Conservation (phyloP, 1,284 basidiomycete genomes). For the Irpex rosettiformis region DNA sequence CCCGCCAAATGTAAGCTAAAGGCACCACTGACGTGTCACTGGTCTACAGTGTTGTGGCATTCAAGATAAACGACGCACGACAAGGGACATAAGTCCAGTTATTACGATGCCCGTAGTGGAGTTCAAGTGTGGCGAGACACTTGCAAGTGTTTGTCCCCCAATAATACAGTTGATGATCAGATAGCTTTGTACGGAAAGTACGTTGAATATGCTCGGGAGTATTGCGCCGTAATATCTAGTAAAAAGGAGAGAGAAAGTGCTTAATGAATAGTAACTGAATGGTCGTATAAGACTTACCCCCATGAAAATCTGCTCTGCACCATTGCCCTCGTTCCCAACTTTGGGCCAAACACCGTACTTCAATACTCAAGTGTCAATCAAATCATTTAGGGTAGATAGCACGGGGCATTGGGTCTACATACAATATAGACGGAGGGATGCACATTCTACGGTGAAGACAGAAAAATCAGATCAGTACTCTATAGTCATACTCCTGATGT, state of each 20-base stretch:
- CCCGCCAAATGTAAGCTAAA: slow-evolving; percentile 49
- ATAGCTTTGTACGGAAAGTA: slow-evolving; percentile 62
- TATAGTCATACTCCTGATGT: too few species aligned
- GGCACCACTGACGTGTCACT: background rate
- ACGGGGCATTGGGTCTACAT: slow-evolving; percentile 20
- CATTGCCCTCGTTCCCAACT: slow-evolving; percentile 61
- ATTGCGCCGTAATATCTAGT: slow-evolving; percentile 58
- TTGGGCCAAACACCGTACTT: slow-evolving; percentile 58
- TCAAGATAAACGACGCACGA: slow-evolving; percentile 33
- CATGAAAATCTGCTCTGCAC: slow-evolving; percentile 56
- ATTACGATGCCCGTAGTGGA: slow-evolving; percentile 75
- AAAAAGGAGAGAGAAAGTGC: too few species aligned
- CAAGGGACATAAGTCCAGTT: slow-evolving; percentile 64
- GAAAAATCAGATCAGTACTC: too few species aligned
- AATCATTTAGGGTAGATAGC: background rate
- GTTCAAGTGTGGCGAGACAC: slow-evolving; percentile 47
- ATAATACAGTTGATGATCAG: slow-evolving; percentile 72
- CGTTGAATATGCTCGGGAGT: slow-evolving; percentile 62
- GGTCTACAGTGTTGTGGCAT: background rate
- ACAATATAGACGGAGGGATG: slow-evolving; percentile 51
- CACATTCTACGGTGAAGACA: slow-evolving; percentile 8
- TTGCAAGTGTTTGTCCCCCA: slow-evolving; percentile 69
- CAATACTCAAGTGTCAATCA: background rate
- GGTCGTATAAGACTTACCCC: too few species aligned
- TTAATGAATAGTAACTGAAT: too few species aligned